Conservation (phyloP, 257 asterid genomes). For the Fraxinus cuspidata region DNA sequence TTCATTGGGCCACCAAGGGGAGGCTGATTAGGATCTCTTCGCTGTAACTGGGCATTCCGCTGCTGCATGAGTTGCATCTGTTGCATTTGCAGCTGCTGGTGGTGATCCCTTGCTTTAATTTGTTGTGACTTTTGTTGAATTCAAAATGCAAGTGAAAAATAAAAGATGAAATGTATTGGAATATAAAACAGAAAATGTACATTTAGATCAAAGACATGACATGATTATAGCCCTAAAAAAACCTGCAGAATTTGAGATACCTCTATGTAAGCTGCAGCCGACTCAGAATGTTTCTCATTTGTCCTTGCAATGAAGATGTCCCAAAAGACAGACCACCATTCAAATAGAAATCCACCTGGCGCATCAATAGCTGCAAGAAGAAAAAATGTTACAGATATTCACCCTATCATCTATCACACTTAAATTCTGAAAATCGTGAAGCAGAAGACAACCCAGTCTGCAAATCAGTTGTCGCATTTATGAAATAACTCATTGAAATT, state of each 20-base stretch:
- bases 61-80: conserved; percentile 96
- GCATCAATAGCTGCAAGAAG: conserved; percentile 86
- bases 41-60: conserved; percentile 82
- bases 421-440: not conserved
- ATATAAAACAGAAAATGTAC: not conserved
- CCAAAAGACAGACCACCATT: conserved; percentile 99
- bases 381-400: not conserved
- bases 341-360: conserved; percentile 98
- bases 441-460: not conserved
- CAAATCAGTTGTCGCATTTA: not conserved
- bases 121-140: conserved; percentile 76
- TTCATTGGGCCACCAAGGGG: conserved; percentile 84
- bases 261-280: conserved; percentile 99
- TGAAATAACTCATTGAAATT: not conserved
- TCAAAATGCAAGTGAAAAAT: conserved; percentile 1
- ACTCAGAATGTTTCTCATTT: conserved; percentile 96
- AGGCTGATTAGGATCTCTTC: conserved; percentile 97
- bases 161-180: not conserved
- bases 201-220: conserved; percentile 6
- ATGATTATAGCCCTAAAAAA: conserved; percentile 10
- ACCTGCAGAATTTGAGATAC: conserved; percentile 43
- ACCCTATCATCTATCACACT: not conserved
- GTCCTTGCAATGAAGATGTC: conserved; percentile 98
- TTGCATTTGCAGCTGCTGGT: conserved; percentile 91
- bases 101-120: conserved; percentile 92